Evolutionary conservation across 805 yeast genomes (phyloP).

Genomic region (Priceomyces fermenticarens): DNA sequence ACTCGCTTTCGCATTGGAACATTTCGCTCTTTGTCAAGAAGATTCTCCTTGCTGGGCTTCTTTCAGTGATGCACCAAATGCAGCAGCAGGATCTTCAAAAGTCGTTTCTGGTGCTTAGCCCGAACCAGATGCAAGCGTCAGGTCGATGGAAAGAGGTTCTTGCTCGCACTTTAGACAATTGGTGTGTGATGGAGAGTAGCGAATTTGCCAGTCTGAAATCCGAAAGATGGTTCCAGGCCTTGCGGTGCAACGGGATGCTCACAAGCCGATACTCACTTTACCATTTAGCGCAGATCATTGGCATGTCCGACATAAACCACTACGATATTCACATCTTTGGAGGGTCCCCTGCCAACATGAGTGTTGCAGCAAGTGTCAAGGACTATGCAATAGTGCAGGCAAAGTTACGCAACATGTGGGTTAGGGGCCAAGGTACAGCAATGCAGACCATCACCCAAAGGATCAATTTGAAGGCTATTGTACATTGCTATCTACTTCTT

Average conservation of each 20-base stretch:
- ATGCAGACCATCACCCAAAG: slow-evolving; percentile 19
- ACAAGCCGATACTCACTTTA: slow-evolving; percentile 65
- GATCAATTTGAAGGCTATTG: slow-evolving; percentile 31
- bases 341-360: slow-evolving; percentile 80
- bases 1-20: slow-evolving; percentile 30
- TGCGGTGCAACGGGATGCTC: background rate
- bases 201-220: background rate
- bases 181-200: slow-evolving; percentile 31
- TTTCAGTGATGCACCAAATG: slow-evolving; percentile 27
- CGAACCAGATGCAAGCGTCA: slow-evolving; percentile 23
- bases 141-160: slow-evolving; percentile 69
- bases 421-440: slow-evolving; percentile 8
- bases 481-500: slow-evolving; percentile 38
- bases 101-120: slow-evolving; percentile 37
- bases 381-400: slow-evolving; percentile 32
- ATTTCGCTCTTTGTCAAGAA: slow-evolving; percentile 58
- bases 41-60: slow-evolving; percentile 35
- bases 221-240: background rate
- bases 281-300: slow-evolving; percentile 69
- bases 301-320: slow-evolving; percentile 60
- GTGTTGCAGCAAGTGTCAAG: slow-evolving; percentile 35
- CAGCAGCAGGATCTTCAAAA: slow-evolving; percentile 39
- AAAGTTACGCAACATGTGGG: slow-evolving; percentile 34
- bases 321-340: slow-evolving; percentile 76
- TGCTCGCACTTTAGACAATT: slow-evolving; percentile 66